phyloP scores from a whole-genome alignment of 768 basidiomycete genomes.

The Terana coerulea region DNA sequence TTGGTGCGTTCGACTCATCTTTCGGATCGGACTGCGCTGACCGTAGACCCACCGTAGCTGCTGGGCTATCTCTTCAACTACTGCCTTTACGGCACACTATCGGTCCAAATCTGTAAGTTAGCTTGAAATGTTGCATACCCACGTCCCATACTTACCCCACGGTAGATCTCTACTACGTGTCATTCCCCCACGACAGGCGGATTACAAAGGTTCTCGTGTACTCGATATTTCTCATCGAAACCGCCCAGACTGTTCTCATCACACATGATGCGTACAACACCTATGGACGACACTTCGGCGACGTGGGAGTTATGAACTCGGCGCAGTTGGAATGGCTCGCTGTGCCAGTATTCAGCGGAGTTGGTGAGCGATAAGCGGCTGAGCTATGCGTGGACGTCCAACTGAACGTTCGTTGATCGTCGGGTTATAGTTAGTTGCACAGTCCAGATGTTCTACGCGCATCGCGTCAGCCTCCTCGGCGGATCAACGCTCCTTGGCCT shows the following conservation, averaged over 20 bases:
- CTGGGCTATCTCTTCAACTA: constrained; percentile 24
- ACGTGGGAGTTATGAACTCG: constrained; percentile 1
- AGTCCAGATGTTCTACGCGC: constrained; percentile 4
- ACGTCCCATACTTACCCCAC: background rate
- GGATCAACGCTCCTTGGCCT: background rate
- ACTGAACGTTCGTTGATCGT: background rate
- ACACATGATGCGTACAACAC: constrained; percentile 23
- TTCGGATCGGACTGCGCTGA: background rate
- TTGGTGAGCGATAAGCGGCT: background rate
- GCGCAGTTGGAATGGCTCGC: background rate
- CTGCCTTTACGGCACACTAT: constrained; percentile 14
- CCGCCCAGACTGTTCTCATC: constrained; percentile 17
- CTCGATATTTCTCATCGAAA: constrained; percentile 5
- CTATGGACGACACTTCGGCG: constrained; percentile 25
- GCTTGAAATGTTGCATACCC: background rate
- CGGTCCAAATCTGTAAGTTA: constrained; percentile 18
- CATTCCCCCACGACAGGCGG: constrained; percentile 9
- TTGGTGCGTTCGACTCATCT: background rate
- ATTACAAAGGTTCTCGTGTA: constrained; percentile 13
- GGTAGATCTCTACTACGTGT: constrained; percentile 12
- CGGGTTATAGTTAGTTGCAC: background rate
- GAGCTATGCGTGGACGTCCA: too few relatives aligned
- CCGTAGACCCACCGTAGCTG: background rate
- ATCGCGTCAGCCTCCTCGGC: background rate
- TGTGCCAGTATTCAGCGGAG: background rate